A percentile compares a stretch with the other conserved stretches of the same genome.
phyloP scores from a whole-genome alignment of 208 protist species.

The Trypanosoma brucei region DNA sequence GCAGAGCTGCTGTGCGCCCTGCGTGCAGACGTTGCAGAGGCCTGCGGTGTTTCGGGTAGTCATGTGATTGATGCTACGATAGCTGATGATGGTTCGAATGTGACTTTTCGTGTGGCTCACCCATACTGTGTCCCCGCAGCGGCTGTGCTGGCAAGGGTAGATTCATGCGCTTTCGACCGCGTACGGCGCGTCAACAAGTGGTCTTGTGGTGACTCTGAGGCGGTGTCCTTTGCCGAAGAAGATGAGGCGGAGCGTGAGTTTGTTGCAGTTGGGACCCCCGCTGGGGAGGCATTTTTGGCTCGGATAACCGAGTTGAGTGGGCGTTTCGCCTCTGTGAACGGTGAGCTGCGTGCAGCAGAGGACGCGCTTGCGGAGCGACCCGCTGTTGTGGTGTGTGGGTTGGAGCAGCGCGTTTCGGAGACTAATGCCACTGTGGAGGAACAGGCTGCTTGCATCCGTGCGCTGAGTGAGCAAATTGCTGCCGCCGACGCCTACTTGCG shows the following conservation, averaged over 20 bases:
- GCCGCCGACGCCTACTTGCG: slow-evolving; percentile 1
- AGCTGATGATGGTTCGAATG: background rate
- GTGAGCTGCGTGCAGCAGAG: background rate
- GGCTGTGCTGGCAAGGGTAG: slow-evolving; percentile 3
- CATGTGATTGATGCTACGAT: slow-evolving; percentile 2
- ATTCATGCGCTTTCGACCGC: slow-evolving; percentile 7
- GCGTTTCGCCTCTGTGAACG: background rate
- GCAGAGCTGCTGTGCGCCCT: slow-evolving; percentile 6
- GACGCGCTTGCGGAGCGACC: background rate
- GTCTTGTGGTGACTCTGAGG: background rate
- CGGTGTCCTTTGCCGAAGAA: background rate
- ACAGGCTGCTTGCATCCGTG: no score
- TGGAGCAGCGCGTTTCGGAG: background rate
- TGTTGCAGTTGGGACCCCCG: background rate
- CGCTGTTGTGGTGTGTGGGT: background rate
- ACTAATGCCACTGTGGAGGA: background rate
- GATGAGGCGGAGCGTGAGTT: background rate
- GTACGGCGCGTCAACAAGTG: slow-evolving; percentile 11
- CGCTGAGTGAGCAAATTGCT: slow-evolving; percentile 5
- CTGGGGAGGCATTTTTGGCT: background rate
- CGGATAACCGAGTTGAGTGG: background rate
- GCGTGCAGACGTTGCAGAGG: slow-evolving; percentile 4
- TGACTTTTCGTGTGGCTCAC: background rate
- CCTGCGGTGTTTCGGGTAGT: background rate
- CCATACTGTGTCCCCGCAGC: background rate